Evolutionary conservation across 2,329 filamentous ascomycete genomes (phyloP), one percentile per base, ranked within the genome.

Genomic region (Phialemoniopsis sp.): DNA sequence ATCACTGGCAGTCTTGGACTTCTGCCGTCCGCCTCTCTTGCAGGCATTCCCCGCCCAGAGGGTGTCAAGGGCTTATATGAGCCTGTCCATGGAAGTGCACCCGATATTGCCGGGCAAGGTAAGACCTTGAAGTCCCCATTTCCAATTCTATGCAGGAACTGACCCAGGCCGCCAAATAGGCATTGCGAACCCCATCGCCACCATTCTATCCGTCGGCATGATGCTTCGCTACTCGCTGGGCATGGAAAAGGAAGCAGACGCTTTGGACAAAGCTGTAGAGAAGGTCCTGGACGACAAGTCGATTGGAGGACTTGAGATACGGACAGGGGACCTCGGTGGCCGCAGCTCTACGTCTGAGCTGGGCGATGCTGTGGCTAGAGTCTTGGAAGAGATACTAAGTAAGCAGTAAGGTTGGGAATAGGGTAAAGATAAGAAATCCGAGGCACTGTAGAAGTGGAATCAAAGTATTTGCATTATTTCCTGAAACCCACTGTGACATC

Each of bases 51-150:
- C 0, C 56, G 59, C 3, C 44, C 60, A 14, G 56, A 53, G n/a
- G 51, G 48, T n/a, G 63, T 59, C 50, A 87, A 85, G 49, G 83
- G 84, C 45, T 86, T 88, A 50, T 89, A 87, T 55, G 85, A 89
- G 64, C 85, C 85, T 4, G 86, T 89, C 39, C 85, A 89, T 56
- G 85, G 82, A 67, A 77, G 55, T 38, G 85, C 85, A 3, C 85
- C 85, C 10, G 85, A 89, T 49, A 88, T 89, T 47, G 78, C 80
- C 8, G 85, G 85, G 41, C 74, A 85, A 56, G n/a, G n/a, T n/a
- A n/a, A n/a, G n/a, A n/a, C n/a, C n/a, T n/a, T n/a, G n/a, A n/a
- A n/a, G n/a, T n/a, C n/a, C n/a, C n/a, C n/a, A n/a, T n/a, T n/a
- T n/a, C n/a, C n/a, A n/a, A n/a, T n/a, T n/a, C n/a, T n/a, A n/a